A percentile compares a stretch with the other conserved stretches of the same genome.
phyloP scores from a whole-genome alignment of 805 yeast species.

The Suhomyces emberorum region DNA sequence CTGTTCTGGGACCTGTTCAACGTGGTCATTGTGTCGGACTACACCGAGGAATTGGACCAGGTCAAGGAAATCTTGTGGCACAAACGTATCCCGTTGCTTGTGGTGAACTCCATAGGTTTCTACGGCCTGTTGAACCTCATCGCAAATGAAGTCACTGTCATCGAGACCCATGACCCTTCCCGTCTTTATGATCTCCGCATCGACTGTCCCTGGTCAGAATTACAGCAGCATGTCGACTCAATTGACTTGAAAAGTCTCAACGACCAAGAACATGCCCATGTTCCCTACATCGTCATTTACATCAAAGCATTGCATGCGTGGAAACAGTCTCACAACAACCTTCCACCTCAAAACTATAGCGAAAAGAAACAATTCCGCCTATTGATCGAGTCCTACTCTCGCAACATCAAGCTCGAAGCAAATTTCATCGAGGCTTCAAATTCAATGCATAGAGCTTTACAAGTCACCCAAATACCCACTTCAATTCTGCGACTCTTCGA shows the following conservation, averaged over 20 bases:
- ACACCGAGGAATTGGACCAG: constrained; percentile 18
- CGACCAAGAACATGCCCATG: constrained; percentile 49
- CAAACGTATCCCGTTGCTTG: constrained; percentile 51
- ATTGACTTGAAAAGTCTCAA: constrained; percentile 47
- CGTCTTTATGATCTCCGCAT: constrained; percentile 63
- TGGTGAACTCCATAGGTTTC: constrained; percentile 55
- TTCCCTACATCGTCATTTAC: constrained; percentile 67
- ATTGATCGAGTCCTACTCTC: constrained; percentile 34
- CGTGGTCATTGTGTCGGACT: constrained; percentile 45
- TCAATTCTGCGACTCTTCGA: constrained; percentile 21
- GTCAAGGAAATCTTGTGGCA: constrained; percentile 41
- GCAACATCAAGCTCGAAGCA: constrained; percentile 51
- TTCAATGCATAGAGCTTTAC: constrained; percentile 35
- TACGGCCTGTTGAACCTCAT: constrained; percentile 58
- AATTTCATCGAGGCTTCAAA: constrained; percentile 39
- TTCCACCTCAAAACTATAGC: constrained; percentile 34
- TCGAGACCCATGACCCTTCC: constrained; percentile 71
- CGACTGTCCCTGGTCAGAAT: constrained; percentile 69
- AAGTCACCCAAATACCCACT: constrained; percentile 32
- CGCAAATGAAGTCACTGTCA: constrained; percentile 56
- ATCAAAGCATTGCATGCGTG: constrained; percentile 51
- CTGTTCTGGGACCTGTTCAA: constrained; percentile 48
- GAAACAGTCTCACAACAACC: constrained; percentile 25
- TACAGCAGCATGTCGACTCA: constrained; percentile 47
- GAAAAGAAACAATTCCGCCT: constrained; percentile 42